Base-by-base conservation (phyloP, 2,329 filamentous ascomycete genomes). In the Aspergillus pseudotamarii region DNA sequence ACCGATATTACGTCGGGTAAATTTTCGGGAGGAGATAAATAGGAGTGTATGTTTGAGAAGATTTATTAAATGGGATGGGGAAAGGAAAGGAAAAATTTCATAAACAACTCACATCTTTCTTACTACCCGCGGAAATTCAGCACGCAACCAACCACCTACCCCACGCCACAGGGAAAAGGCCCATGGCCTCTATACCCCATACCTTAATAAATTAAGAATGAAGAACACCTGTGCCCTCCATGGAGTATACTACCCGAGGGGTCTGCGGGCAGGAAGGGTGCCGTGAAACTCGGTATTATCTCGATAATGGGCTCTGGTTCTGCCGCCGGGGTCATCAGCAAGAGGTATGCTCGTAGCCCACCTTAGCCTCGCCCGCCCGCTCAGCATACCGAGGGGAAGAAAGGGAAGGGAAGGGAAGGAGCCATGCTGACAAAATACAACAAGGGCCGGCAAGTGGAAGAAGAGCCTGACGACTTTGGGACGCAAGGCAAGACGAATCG, bases 251-350 rank as follows among this genome's bases (percentile, higher is more conserved):
- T 60, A 79, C 77, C 60, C 81, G 79, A 65, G 81, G 82, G 64
- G 73, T 73, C 57, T 88, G 86, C 70, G 84, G 83, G 56, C 80
- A 86, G 65, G 84, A 86, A 65, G 85, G 86, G 71, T 96, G 93
- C 74, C 89, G 90, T 64, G 90, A 91, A 58, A 85, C 84, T 48
- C 85, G 86, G 66, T 93, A 90, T 80, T 91, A 92, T 73, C 81
- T 89, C 36, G 88, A 93, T 68, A 91, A 91, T 77, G 92, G 92
- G 4, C 85, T 89, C 62, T 87, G 89, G 66, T 96, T 92, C 76
- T 96, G 93, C 77, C 84, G 89, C 66, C 89, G 91, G 68, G 92
- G 92, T 36, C 93, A 96, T 80, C 87, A 89, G 69, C 89, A 94
- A 69, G 88, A 92, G 79, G 91, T 92, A 79, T 65, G 77, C 6